Evolutionary conservation across 2,329 filamentous ascomycete species (phyloP), one percentile per base, ranked within the genome.

Genomic region (Salinomyces thailandicus): DNA sequence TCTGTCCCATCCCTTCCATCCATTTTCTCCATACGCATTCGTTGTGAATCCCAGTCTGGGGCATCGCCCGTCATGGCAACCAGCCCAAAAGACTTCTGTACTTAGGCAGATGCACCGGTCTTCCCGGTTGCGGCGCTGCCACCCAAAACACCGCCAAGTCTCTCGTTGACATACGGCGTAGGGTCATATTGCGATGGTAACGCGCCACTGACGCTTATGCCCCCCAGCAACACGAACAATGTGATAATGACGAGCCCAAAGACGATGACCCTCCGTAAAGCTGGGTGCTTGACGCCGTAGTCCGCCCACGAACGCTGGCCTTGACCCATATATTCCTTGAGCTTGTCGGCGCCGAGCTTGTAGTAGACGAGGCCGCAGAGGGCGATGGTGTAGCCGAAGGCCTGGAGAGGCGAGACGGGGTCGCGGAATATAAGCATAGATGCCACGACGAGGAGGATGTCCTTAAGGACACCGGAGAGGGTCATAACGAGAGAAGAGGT

Each of bases 401-500:
- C 79, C 67, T 91, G 84, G 38, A 89, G 73, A 37, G 66, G 66
- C 12, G 80, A 76, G 45, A 89, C 79, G 35, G 79, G 75, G 45
- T 83, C 83, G 50, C 75, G 74, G 79, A 83, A 89, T 61, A 89
- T 83, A 47, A 83, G 61, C 76, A 87, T 85, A 43, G 81, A 86
- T 31, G 81, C 80, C 36, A 70, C 67, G 41, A 91, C 84, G 34
- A 91, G 79, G 53, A 91, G 73, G 41, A 91, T 84, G 62, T 91
- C 84, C 72, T 89, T 91, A 46, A 91, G 76, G 26, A 91, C 83
- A 67, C 84, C 84, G 57, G 81, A 89, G 31, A 91, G 79, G 19
- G 85, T 91, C 54, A 91, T 79, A 51, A 89, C 80, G 37, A 91
- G 79, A 35, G 83, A 84, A 1, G 83, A 89, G 12, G 84, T 89